phyloP scores from a whole-genome alignment of 2,329 filamentous ascomycete genomes.

The Sphaerostilbella broomeana region DNA sequence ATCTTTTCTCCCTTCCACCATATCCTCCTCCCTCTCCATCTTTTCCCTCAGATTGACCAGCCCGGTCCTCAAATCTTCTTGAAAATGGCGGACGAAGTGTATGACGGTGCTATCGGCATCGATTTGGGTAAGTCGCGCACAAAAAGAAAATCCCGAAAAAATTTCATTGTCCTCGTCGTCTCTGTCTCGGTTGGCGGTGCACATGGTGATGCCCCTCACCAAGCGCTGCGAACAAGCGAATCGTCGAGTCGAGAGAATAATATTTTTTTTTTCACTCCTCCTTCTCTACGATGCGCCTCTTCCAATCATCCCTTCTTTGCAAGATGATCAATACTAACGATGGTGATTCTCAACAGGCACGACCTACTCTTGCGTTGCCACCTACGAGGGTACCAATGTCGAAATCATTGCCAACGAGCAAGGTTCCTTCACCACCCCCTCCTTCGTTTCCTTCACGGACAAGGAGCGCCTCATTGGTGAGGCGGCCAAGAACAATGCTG shows the following conservation, averaged over 20 bases:
- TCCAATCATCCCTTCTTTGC: background rate
- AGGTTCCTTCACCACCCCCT: conserved; percentile 97
- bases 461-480: conserved; percentile 99
- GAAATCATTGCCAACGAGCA: conserved; percentile 99
- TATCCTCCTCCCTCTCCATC: conserved; percentile 20
- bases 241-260: background rate
- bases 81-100: conserved; percentile 94
- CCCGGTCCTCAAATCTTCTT: conserved; percentile 13
- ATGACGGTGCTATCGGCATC: conserved; percentile 99
- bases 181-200: conserved; percentile 7
- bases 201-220: conserved; percentile 6
- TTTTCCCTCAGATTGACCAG: conserved; percentile 24
- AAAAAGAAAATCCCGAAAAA: too few relatives aligned
- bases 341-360: conserved; percentile 57
- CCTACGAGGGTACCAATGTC: conserved; percentile 98
- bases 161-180: conserved; percentile 6
- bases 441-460: conserved; percentile 97
- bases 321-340: conserved; percentile 5
- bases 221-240: background rate
- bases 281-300: background rate
- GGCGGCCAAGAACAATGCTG: conserved; percentile 99
- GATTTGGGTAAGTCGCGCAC: conserved; percentile 73
- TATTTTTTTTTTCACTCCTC: background rate
- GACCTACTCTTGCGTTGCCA: conserved; percentile 99
- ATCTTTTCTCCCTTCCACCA: conserved; percentile 20